Conservation (phyloP, 2,329 filamentous ascomycete species). For the Alternaria sp. region DNA sequence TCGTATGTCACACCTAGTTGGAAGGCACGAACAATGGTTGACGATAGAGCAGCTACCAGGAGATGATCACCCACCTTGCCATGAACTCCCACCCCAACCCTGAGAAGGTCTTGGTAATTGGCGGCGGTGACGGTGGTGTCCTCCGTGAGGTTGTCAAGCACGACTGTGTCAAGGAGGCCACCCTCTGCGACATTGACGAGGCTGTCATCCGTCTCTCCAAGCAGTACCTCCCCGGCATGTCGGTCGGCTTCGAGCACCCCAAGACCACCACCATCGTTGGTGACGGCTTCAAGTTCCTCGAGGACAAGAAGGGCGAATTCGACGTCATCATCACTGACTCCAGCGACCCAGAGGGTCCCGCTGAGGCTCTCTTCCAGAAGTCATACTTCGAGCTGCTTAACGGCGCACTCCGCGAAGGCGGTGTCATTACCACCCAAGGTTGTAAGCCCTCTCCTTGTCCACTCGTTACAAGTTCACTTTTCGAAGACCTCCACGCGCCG, state of each 20-base stretch:
- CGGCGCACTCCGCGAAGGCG: conserved; percentile 89
- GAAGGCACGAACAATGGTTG: conserved; percentile 16
- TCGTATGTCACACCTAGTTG: conserved; percentile 62
- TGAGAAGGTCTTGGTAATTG: conserved; percentile 98
- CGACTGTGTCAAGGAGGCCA: conserved; percentile 93
- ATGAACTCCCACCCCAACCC: conserved; percentile 99
- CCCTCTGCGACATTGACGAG: conserved; percentile 98
- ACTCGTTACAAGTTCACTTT: conserved; percentile 27
- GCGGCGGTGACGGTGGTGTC: conserved; percentile 96
- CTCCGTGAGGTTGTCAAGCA: conserved; percentile 99
- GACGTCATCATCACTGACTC: conserved; percentile 99
- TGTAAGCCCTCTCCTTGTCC: conserved; percentile 78
- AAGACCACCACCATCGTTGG: conserved; percentile 93
- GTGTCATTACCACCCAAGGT: conserved; percentile 99
- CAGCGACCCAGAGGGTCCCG: conserved; percentile 95
- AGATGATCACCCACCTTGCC: conserved; percentile 99
- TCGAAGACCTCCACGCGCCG: conserved; percentile 23
- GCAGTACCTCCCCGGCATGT: conserved; percentile 95
- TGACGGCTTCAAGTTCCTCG: conserved; percentile 98
- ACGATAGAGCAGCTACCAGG: conserved; percentile 75
- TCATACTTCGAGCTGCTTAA: conserved; percentile 96
- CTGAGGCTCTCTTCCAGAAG: conserved; percentile 97
- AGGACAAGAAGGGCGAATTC: conserved; percentile 95
- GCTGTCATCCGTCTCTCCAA: conserved; percentile 98
- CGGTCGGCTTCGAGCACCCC: conserved; percentile 90